A percentile compares a stretch with the other conserved stretches of the same genome.
phyloP scores from a whole-genome alignment of 371 early-diverging fungal genomes.

The Mortierella polycephala region DNA sequence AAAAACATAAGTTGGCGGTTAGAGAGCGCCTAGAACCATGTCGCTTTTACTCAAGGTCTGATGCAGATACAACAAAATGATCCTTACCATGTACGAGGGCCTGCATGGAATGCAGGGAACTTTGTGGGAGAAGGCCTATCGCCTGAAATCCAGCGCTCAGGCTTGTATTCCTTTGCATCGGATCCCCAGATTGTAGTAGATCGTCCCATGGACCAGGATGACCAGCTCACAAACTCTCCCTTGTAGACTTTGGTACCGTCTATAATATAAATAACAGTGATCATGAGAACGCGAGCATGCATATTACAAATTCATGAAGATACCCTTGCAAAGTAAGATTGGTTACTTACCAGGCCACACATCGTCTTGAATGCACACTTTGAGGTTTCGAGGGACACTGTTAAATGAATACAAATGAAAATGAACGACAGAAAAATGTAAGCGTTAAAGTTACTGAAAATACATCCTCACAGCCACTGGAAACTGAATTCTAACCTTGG shows the following conservation, averaged over 20 bases:
- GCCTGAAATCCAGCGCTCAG: constrained; percentile 69
- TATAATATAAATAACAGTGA: neutral
- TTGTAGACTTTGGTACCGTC: constrained; percentile 71
- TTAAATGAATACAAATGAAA: too few relatives aligned
- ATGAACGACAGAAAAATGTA: too few relatives aligned
- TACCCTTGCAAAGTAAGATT: too few relatives aligned
- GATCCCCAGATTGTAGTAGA: constrained; percentile 67
- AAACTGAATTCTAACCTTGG: constrained; percentile 43
- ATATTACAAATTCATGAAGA: too few relatives aligned
- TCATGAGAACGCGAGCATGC: too few relatives aligned
- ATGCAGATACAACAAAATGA: neutral
- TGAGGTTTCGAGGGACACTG: constrained; percentile 75
- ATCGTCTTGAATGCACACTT: constrained; percentile 79
- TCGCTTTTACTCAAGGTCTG: too few relatives aligned
- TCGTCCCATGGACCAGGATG: constrained; percentile 64
- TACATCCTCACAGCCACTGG: too few relatives aligned
- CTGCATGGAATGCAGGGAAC: constrained; percentile 69
- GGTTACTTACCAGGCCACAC: constrained; percentile 61
- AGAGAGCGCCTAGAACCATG: too few relatives aligned
- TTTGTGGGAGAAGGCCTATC: constrained; percentile 54
- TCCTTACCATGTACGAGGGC: constrained; percentile 75
- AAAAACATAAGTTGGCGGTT: neutral
- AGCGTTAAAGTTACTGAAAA: too few relatives aligned
- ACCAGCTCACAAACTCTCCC: constrained; percentile 67
- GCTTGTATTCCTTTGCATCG: constrained; percentile 65